phyloP scores from a whole-genome alignment of 2,329 filamentous ascomycete species.

The Xylariaceae sp. region DNA sequence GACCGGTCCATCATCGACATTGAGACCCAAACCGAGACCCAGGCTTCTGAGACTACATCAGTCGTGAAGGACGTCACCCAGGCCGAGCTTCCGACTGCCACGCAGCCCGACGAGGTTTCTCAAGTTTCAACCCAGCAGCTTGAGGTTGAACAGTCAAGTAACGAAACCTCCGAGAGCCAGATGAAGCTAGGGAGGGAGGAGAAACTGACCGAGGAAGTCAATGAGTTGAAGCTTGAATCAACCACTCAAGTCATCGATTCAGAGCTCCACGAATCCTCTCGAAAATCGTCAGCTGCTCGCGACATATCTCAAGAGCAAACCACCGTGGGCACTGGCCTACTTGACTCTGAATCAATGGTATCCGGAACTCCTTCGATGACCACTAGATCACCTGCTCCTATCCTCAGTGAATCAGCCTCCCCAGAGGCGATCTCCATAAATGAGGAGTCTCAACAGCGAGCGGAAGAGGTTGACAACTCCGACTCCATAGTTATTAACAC shows the following conservation, averaged over 20 bases:
- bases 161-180: no score
- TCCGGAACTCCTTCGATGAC: slow-evolving; percentile 26
- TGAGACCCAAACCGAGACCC: slow-evolving; percentile 10
- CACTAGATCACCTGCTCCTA: not conserved
- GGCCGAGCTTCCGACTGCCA: not conserved
- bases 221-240: no score
- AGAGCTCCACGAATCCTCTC: no score
- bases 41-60: not conserved
- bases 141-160: no score
- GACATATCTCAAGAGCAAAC: no score
- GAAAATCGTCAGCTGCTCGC: no score
- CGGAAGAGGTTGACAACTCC: not conserved
- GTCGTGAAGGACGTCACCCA: slow-evolving; percentile 8
- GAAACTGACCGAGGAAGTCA: no score
- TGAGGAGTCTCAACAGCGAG: not conserved
- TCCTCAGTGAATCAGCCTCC: not conserved
- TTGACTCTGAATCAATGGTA: slow-evolving; percentile 25
- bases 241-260: no score
- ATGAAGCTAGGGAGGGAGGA: no score
- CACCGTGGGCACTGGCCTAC: slow-evolving; percentile 26
- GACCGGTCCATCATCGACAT: slow-evolving; percentile 18
- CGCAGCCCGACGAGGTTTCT: not conserved
- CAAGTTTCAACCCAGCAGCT: not conserved
- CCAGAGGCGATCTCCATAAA: not conserved
- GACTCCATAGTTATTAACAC: not conserved